phyloP scores from a whole-genome alignment of 2,329 filamentous ascomycete species.

The Alternaria arbusti region DNA sequence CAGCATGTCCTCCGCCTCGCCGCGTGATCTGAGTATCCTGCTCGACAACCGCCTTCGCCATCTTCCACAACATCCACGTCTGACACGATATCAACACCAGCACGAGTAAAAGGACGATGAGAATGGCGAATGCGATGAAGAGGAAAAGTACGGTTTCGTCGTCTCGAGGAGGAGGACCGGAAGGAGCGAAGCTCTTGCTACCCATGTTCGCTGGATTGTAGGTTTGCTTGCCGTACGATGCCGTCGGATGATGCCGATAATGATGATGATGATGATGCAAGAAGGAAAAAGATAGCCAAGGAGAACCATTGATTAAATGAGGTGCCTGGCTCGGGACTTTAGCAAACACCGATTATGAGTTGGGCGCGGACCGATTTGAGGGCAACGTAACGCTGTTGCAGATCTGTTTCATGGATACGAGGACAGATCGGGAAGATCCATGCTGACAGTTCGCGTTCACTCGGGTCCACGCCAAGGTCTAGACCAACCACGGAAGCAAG shows the following conservation, averaged over 20 bases:
- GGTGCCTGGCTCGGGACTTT: not conserved
- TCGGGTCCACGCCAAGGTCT: not conserved
- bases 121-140: constrained; percentile 34
- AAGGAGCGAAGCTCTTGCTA: not conserved
- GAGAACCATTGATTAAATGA: not conserved
- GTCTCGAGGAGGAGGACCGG: not conserved
- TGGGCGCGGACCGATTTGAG: not conserved
- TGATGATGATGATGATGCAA: not conserved
- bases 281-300: not conserved
- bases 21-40: constrained; percentile 17
- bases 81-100: constrained; percentile 25
- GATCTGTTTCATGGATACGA: constrained; percentile 14
- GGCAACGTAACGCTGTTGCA: constrained; percentile 11
- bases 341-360: not conserved
- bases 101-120: constrained; percentile 30
- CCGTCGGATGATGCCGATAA: not conserved
- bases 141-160: constrained; percentile 31
- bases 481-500: not conserved
- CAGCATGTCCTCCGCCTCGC: constrained; percentile 5
- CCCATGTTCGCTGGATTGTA: constrained; percentile 1
- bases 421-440: not conserved
- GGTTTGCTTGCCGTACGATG: not conserved
- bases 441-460: not conserved
- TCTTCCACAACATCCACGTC: constrained; percentile 34
- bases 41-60: constrained; percentile 28